Conservation (phyloP, 371 early-diverging fungal genomes). For the Neoconidiobolus thromboides region DNA sequence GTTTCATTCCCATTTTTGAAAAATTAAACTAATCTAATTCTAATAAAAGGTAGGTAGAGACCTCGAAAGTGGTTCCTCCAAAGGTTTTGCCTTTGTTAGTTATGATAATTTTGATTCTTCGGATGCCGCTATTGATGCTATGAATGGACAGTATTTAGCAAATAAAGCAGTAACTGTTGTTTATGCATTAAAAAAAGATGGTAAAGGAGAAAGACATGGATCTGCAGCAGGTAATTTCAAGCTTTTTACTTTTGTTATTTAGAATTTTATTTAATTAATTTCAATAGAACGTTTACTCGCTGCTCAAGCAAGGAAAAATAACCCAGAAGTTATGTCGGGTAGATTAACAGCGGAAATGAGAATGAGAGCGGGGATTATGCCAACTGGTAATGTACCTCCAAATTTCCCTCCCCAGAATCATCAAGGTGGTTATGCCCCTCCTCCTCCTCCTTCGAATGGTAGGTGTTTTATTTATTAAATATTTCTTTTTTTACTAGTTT, state of each 20-base stretch:
- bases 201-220: slow-evolving; percentile 94
- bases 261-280: neutral
- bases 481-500: too few species aligned
- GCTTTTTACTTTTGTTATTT: neutral
- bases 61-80: slow-evolving; percentile 63
- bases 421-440: too few species aligned
- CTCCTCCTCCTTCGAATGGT: too few species aligned
- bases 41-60: slow-evolving; percentile 57
- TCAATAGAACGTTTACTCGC: slow-evolving; percentile 74
- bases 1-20: neutral
- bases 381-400: too few species aligned
- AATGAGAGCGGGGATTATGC: too few species aligned
- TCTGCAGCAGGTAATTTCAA: slow-evolving; percentile 60
- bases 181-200: slow-evolving; percentile 96
- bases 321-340: neutral
- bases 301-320: slow-evolving; percentile 64
- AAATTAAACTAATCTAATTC: neutral
- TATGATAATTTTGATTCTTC: slow-evolving; percentile 89
- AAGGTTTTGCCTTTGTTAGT: slow-evolving; percentile 88
- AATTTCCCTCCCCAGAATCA: too few species aligned
- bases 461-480: too few species aligned
- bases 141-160: slow-evolving; percentile 92
- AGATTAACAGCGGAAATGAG: too few species aligned
- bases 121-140: slow-evolving; percentile 89
- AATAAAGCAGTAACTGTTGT: slow-evolving; percentile 78